These are phyloP conservation scores for Chrysosporium keratinophilum DNA, from an alignment of 2,329 filamentous ascomycete species.

Conservation along the genomic window DNA sequence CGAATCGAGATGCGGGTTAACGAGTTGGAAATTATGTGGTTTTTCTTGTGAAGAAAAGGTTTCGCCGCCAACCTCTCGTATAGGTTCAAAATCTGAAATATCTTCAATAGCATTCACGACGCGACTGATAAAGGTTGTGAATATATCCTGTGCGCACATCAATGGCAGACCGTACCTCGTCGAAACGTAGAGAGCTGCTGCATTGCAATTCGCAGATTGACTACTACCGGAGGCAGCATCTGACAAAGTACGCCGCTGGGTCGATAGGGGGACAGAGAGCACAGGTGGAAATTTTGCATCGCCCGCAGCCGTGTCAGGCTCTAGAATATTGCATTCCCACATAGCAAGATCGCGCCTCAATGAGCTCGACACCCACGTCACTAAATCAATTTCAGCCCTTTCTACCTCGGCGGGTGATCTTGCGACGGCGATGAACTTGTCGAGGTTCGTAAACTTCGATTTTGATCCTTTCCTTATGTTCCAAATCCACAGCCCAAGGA, in stretches of 20 bases:
- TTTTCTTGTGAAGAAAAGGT: neutral
- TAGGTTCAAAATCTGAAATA: neutral
- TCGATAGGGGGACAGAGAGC: neutral
- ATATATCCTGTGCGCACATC: constrained; percentile 5
- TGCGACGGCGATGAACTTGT: neutral
- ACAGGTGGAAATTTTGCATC: neutral
- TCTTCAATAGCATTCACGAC: neutral
- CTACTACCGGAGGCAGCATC: neutral
- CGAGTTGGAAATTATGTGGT: neutral
- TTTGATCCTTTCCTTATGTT: neutral
- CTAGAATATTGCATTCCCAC: neutral
- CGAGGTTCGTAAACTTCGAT: neutral
- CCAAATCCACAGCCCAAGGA: neutral
- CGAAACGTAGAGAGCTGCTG: neutral
- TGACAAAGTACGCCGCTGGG: neutral
- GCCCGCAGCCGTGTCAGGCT: neutral
- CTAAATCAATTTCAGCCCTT: neutral
- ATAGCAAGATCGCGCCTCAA: neutral
- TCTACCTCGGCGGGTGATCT: neutral
- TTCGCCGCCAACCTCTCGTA: neutral
- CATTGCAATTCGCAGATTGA: neutral
- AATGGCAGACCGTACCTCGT: neutral
- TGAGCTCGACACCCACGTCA: neutral
- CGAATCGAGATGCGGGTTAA: neutral
- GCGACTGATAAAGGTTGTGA: neutral